Percentiles rank a stretch among this genome's conserved stretches.
These are phyloP conservation scores for Pulicaria dysenterica DNA, from an alignment of 129 eudicot species.

Conservation along the genomic window DNA sequence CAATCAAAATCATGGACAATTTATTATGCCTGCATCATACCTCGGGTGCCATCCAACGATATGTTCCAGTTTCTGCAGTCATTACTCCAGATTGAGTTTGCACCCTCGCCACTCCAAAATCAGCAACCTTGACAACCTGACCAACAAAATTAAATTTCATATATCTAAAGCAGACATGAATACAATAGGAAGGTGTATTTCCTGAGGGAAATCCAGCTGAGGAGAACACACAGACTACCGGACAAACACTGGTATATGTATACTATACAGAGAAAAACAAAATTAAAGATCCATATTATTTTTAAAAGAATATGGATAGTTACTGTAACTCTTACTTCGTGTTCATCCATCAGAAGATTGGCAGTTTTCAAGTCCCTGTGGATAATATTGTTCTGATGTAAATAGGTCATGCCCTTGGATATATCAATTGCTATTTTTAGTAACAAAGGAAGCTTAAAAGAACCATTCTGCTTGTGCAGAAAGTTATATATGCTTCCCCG, in stretches of 20 bases:
- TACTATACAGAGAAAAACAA: slow-evolving; percentile 7
- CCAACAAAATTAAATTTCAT: neutral
- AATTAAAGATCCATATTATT: neutral
- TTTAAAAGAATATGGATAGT: neutral
- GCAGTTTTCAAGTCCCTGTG: slow-evolving; percentile 87
- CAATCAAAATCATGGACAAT: slow-evolving; percentile 9
- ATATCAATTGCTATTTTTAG: slow-evolving; percentile 77
- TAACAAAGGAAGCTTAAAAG: slow-evolving; percentile 60
- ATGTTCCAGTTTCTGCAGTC: slow-evolving; percentile 93
- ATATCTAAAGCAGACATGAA: neutral
- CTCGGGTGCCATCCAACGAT: slow-evolving; percentile 98
- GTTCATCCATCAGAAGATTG: slow-evolving; percentile 80
- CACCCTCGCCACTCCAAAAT: slow-evolving; percentile 88
- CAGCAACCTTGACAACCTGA: slow-evolving; percentile 85
- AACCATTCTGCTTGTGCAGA: slow-evolving; percentile 66
- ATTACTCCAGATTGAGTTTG: slow-evolving; percentile 71
- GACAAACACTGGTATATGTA: neutral
- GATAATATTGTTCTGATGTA: slow-evolving; percentile 72
- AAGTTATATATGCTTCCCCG: slow-evolving; percentile 66
- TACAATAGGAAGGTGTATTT: neutral
- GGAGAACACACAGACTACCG: neutral
- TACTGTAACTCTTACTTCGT: slow-evolving; percentile 54
- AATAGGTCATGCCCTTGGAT: slow-evolving; percentile 75
- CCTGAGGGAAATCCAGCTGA: neutral
- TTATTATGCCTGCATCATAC: slow-evolving; percentile 32